Base-by-base conservation (phyloP, 163 green algal species). In the Trebouxia gelatinosa region DNA sequence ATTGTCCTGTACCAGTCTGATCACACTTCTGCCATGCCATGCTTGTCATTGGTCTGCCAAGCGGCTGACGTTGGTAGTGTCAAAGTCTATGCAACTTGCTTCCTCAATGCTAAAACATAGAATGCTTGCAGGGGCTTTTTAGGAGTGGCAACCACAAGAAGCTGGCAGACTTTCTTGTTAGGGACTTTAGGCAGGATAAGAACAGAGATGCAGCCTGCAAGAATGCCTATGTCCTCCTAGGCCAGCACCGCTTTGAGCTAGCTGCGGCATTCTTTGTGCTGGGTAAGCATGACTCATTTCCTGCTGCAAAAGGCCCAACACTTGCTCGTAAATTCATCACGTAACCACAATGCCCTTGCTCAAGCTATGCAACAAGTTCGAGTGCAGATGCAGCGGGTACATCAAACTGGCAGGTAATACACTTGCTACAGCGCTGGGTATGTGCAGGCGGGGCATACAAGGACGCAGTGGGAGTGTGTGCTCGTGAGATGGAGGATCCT, bases 161-260 rank as follows among this genome's bases (percentile, higher is more conserved):
- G 85, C 78, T 90, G 39, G 85, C 87, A 2, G 92, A 95, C 35
- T 97, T 97, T 48, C 82, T 97, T 51, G 54, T 78, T 1, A 80
- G 86, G 5, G 86, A 95, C 85, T 97, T 95, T 59, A 74, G 48
- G 0, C 37, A 57, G 1, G 61, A 75, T 54, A 82, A 84, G 57
- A 50, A 86, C 78, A 74, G 80, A 3, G 78, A 81, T 21, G 89
- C 90, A 21, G 91, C 91, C n/a, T 85, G 74, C 70, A 96, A 96
- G 85, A 96, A 96, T 77, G 92, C 92, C 0, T 96, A 91, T 80
- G 89, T 92, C 28, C 86, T 97, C 70, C 85, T 96, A 66, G 88
- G 87, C 0, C 86, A 95, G 81, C 92, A 94, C 86, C 83, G 89
- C 35, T 80, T 87, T 54, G 79, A 90, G 76, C 81, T 94, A 40